Evolutionary conservation across 2,329 filamentous ascomycete genomes (phyloP).

Genomic region (Colletotrichum sp.): DNA sequence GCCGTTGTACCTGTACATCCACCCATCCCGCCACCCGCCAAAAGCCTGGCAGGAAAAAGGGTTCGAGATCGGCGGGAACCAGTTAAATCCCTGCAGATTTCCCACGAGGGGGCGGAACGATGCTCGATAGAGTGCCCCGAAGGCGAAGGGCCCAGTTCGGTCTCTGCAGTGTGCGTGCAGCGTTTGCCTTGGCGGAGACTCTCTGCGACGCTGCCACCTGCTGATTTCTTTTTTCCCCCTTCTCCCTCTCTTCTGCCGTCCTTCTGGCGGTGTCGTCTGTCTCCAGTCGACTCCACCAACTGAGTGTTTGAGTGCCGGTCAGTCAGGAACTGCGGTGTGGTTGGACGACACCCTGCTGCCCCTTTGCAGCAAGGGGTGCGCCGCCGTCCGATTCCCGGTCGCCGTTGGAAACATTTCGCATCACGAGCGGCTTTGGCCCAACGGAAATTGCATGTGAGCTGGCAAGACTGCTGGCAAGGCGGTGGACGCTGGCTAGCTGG

Average conservation of each 20-base stretch:
- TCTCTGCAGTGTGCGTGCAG: not conserved
- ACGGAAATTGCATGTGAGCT: not conserved
- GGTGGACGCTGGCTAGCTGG: not conserved
- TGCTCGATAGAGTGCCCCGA: not conserved
- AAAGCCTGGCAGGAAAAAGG: not conserved
- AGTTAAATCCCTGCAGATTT: slow-evolving; percentile 18
- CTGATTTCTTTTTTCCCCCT: not conserved
- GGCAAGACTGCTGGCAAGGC: not conserved
- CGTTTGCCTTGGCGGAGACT: not conserved
- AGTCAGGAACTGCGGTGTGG: not conserved
- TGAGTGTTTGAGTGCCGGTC: not conserved
- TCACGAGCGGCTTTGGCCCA: not conserved
- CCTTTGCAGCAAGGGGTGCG: not conserved
- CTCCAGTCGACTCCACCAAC: not conserved
- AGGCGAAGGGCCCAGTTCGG: not conserved
- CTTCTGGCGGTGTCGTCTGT: not conserved
- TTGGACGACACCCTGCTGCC: not conserved
- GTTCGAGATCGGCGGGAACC: slow-evolving; percentile 17
- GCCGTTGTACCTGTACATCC: not conserved
- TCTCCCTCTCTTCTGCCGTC: not conserved
- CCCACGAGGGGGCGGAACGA: slow-evolving; percentile 7
- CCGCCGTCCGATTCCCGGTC: not conserved
- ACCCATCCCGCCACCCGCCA: not conserved
- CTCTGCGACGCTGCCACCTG: not conserved
- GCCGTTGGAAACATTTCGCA: not conserved